These are phyloP conservation scores for Pichia insulana DNA, from an alignment of 805 yeast species.

Conservation along the genomic window DNA sequence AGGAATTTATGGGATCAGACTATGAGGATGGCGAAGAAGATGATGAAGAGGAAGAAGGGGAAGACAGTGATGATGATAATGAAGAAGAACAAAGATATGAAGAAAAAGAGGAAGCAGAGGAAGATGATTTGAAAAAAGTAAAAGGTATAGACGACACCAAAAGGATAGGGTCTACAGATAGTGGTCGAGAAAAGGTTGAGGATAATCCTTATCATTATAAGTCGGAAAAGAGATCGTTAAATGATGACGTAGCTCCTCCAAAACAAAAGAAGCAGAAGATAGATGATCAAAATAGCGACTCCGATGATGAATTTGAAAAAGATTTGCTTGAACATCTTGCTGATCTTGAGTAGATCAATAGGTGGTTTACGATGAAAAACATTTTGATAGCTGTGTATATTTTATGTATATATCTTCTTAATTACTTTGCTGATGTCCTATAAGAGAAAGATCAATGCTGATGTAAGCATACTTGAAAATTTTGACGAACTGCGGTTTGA, in stretches of 20 bases:
- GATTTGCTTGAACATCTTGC: slow-evolving; percentile 44
- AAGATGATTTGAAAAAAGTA: background rate
- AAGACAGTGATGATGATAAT: slow-evolving; percentile 13
- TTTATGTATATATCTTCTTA: too few species aligned
- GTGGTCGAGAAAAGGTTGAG: too few species aligned
- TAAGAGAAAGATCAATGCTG: too few species aligned
- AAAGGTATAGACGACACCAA: too few species aligned
- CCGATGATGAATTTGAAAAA: slow-evolving; percentile 39
- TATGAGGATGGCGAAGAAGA: slow-evolving; percentile 33
- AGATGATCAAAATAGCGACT: slow-evolving; percentile 22
- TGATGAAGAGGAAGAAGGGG: slow-evolving; percentile 14
- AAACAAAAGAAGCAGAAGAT: slow-evolving; percentile 16
- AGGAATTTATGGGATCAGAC: slow-evolving; percentile 39
- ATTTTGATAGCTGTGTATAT: too few species aligned
- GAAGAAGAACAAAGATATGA: slow-evolving; percentile 12
- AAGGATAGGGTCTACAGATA: too few species aligned
- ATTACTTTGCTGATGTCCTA: too few species aligned
- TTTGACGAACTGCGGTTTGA: background rate
- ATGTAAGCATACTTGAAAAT: background rate
- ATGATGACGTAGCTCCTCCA: background rate
- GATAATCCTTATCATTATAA: too few species aligned
- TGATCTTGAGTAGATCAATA: slow-evolving; percentile 29
- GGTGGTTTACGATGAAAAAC: too few species aligned
- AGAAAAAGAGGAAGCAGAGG: slow-evolving; percentile 5
- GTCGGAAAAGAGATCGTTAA: too few species aligned